These are phyloP conservation scores for Lanmaoa rubissima DNA, from an alignment of 768 basidiomycete genomes.

Conservation along the genomic window DNA sequence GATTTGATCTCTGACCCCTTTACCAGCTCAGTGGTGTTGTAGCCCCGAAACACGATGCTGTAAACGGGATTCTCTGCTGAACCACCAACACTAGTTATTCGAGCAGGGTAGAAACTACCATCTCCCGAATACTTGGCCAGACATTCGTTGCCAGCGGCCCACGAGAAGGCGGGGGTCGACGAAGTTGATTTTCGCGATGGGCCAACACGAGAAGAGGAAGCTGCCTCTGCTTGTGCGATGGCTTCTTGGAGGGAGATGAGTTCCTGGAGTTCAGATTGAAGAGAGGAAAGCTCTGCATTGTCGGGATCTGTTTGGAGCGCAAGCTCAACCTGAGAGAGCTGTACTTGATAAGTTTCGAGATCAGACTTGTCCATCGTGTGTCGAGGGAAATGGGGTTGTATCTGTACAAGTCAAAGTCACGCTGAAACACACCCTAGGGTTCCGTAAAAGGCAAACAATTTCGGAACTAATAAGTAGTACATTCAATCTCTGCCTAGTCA, in stretches of 20 bases:
- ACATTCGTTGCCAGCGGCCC: slow-evolving; percentile 82
- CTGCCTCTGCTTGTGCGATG: slow-evolving; percentile 63
- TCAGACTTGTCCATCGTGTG: slow-evolving; percentile 56
- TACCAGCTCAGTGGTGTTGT: slow-evolving; percentile 87
- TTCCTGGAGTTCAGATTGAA: slow-evolving; percentile 76
- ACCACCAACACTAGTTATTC: slow-evolving; percentile 82
- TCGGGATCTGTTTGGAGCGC: slow-evolving; percentile 73
- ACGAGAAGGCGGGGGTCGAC: slow-evolving; percentile 52
- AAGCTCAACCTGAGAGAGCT: slow-evolving; percentile 84
- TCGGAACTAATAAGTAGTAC: not conserved
- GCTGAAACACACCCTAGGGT: slow-evolving; percentile 1
- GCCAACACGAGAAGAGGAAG: slow-evolving; percentile 59
- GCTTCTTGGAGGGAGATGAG: slow-evolving; percentile 78
- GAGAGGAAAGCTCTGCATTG: slow-evolving; percentile 68
- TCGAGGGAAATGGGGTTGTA: not conserved
- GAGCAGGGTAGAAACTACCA: slow-evolving; percentile 84
- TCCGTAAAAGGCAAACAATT: slow-evolving; percentile 21
- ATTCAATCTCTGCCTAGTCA: not conserved
- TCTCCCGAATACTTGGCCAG: slow-evolving; percentile 85
- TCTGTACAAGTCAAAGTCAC: not conserved
- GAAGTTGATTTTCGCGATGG: slow-evolving; percentile 52
- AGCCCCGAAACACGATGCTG: slow-evolving; percentile 88
- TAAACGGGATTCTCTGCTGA: slow-evolving; percentile 80
- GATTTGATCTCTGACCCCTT: slow-evolving; percentile 69
- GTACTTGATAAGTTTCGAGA: slow-evolving; percentile 87